These are phyloP conservation scores for Myriosclerotinia duriaeana DNA, from an alignment of 2,329 filamentous ascomycete genomes.

Conservation along the genomic window DNA sequence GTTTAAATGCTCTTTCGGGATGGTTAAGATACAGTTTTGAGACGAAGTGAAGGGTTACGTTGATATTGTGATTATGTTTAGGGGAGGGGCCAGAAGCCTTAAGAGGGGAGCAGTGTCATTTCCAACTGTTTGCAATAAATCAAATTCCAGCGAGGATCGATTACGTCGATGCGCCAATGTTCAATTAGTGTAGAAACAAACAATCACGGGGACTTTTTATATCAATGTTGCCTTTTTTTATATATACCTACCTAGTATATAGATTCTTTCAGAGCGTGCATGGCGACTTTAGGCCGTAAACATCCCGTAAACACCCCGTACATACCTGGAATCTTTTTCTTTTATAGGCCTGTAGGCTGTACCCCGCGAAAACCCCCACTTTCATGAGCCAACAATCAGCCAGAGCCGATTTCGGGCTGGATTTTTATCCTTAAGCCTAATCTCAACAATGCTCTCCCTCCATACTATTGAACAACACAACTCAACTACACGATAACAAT, in stretches of 20 bases:
- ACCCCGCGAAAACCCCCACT: conserved; percentile 3
- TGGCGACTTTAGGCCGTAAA: neutral
- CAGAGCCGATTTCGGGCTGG: conserved; percentile 15
- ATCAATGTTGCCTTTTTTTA: neutral
- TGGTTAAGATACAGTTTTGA: conserved; percentile 73
- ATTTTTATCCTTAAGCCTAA: conserved; percentile 23
- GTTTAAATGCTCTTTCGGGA: conserved; percentile 69
- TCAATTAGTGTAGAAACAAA: conserved; percentile 32
- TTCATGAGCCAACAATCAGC: neutral
- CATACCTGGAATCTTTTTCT: neutral
- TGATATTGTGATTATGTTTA: conserved; percentile 26
- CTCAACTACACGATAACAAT: conserved; percentile 19
- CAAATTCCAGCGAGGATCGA: conserved; percentile 11
- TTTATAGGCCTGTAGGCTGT: neutral
- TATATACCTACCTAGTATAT: no score
- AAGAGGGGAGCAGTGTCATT: neutral
- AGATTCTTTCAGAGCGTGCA: no score
- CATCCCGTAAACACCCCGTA: neutral
- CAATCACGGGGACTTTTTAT: conserved; percentile 9
- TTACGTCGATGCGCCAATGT: conserved; percentile 27
- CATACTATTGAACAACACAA: conserved; percentile 21
- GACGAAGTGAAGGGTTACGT: conserved; percentile 34
- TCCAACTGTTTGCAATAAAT: conserved; percentile 3
- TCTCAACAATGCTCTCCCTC: neutral
- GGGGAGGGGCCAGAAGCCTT: conserved; percentile 22